A percentile compares a stretch with the other conserved stretches of the same genome.
Conservation (phyloP, 2,329 filamentous ascomycete species). For the Ustulina deusta region DNA sequence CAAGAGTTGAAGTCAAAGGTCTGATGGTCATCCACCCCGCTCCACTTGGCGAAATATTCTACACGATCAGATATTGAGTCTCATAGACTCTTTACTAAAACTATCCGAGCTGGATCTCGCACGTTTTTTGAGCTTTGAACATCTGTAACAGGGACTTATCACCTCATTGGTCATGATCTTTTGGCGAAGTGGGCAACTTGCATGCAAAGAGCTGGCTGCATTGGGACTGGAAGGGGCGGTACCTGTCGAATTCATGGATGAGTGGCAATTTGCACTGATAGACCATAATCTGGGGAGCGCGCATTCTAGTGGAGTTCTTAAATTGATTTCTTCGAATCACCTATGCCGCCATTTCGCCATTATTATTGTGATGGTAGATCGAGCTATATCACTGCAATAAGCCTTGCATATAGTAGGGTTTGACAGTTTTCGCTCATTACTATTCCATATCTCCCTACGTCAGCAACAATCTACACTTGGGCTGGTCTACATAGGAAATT, state of each 20-base stretch:
- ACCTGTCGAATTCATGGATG: conserved; percentile 39
- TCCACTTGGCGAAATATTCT: conserved; percentile 1
- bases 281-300: conserved; percentile 36
- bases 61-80: conserved; percentile 5
- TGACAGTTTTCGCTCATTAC: no score
- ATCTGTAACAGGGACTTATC: conserved; percentile 18
- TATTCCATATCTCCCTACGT: no score
- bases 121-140: conserved; percentile 10
- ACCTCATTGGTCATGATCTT: conserved; percentile 22
- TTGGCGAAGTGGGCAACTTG: conserved; percentile 28
- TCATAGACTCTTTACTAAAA: conserved; percentile 9
- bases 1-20: neutral
- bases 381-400: neutral
- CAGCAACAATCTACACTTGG: no score
- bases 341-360: neutral
- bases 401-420: no score
- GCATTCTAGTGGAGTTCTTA: conserved; percentile 37
- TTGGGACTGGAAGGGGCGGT: conserved; percentile 36
- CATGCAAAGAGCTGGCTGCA: conserved; percentile 40
- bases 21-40: neutral
- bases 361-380: neutral
- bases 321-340: conserved; percentile 23
- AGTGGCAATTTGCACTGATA: conserved; percentile 39
- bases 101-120: conserved; percentile 16
- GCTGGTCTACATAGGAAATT: no score